phyloP scores from a whole-genome alignment of 805 yeast species.

The Suhomyces sp. region DNA sequence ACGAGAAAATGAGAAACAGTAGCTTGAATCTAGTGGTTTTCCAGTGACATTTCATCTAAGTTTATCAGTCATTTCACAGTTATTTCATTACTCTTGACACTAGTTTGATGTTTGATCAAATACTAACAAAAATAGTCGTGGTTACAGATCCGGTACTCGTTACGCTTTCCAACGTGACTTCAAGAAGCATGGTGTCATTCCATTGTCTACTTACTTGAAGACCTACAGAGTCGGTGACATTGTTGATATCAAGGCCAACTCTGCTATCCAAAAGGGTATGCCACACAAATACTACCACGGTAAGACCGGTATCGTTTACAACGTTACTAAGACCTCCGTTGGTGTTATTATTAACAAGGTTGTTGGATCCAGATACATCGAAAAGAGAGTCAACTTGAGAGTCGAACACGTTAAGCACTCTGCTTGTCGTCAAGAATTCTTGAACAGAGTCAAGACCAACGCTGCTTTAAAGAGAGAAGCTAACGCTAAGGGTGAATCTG shows the following conservation, averaged over 20 bases:
- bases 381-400: constrained; percentile 98
- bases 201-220: constrained; percentile 96
- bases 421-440: constrained; percentile 98
- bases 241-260: constrained; percentile 99
- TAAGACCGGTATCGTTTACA: constrained; percentile 98
- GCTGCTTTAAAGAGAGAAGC: constrained; percentile 94
- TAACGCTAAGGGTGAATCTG: constrained; percentile 87
- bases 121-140: constrained; percentile 52
- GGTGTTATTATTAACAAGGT: constrained; percentile 98
- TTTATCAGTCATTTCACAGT: not conserved
- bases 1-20: not conserved
- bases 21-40: not conserved
- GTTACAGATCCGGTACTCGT: constrained; percentile 99
- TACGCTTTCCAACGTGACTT: constrained; percentile 99
- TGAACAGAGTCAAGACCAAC: constrained; percentile 96
- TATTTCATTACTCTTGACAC: not conserved
- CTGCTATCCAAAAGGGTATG: constrained; percentile 99
- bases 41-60: not conserved
- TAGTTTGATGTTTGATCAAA: not conserved
- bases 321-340: constrained; percentile 97
- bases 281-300: constrained; percentile 99
- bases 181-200: constrained; percentile 93
- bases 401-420: constrained; percentile 99
- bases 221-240: constrained; percentile 98
- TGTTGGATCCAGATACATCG: constrained; percentile 98